Evolutionary conservation across 805 yeast species (phyloP).

Genomic region (Lipomyces sp.): DNA sequence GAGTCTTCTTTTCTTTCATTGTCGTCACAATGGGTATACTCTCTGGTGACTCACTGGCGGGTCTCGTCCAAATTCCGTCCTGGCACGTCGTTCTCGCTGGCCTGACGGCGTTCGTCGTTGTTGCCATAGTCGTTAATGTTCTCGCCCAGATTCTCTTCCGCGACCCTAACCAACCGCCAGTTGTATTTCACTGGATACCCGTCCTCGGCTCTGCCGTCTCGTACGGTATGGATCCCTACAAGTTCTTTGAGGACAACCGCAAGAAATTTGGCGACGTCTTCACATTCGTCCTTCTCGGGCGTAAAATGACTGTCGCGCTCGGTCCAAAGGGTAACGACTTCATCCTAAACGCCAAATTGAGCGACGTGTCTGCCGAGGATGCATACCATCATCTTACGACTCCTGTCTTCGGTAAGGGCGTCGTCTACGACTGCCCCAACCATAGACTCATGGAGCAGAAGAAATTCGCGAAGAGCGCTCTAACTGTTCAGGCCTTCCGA

Average conservation of each 20-base stretch:
- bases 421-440: conserved; percentile 95
- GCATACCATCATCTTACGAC: conserved; percentile 97
- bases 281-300: conserved; percentile 86
- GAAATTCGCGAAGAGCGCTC: conserved; percentile 90
- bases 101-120: conserved; percentile 24
- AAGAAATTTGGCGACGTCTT: conserved; percentile 89
- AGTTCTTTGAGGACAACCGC: conserved; percentile 79
- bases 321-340: conserved; percentile 99
- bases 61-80: conserved; percentile 3
- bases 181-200: conserved; percentile 91
- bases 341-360: conserved; percentile 84
- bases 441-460: conserved; percentile 95
- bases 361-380: conserved; percentile 93
- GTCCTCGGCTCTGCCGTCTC: conserved; percentile 91
- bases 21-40: background rate
- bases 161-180: conserved; percentile 75
- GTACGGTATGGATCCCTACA: conserved; percentile 93
- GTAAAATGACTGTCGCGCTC: conserved; percentile 89
- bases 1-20: background rate
- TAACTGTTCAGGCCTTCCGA: conserved; percentile 82
- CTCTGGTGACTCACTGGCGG: background rate
- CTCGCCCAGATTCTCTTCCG: conserved; percentile 45
- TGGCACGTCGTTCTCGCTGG: conserved; percentile 9
- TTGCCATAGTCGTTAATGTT: conserved; percentile 42
- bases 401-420: conserved; percentile 98